Evolutionary conservation across 305 asterid genomes (phyloP).

Genomic region (Euphrasia arctica): DNA sequence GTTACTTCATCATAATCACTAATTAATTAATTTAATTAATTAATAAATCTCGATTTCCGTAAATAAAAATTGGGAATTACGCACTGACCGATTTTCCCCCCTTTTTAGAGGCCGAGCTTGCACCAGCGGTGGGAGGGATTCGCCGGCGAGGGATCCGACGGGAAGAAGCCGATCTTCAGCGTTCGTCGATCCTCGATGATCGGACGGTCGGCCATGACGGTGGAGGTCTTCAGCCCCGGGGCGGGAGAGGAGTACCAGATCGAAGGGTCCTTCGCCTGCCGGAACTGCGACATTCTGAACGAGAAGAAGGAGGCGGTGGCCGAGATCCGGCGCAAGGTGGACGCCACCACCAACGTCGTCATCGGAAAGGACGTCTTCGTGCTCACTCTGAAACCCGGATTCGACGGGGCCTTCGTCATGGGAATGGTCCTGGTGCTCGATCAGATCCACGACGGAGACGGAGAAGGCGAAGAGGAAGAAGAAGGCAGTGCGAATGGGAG

Average conservation of each 20-base stretch:
- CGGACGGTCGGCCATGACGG: slow-evolving; percentile 50
- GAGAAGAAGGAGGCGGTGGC: slow-evolving; percentile 42
- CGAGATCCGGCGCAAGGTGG: slow-evolving; percentile 59
- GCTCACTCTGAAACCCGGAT: slow-evolving; percentile 39
- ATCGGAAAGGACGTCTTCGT: slow-evolving; percentile 62
- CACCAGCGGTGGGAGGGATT: slow-evolving; percentile 81
- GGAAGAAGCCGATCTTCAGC: slow-evolving; percentile 52
- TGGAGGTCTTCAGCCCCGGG: slow-evolving; percentile 37
- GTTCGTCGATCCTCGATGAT: slow-evolving; percentile 60
- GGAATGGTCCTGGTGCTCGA: slow-evolving; percentile 63
- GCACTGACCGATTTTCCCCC: slow-evolving; percentile 19
- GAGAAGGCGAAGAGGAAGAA: slow-evolving; percentile 8
- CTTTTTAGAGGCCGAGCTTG: slow-evolving; percentile 54
- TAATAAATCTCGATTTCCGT: neutral
- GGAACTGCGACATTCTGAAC: slow-evolving; percentile 45
- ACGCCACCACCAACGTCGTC: slow-evolving; percentile 50
- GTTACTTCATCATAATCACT: slow-evolving; percentile 23
- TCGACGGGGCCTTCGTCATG: slow-evolving; percentile 69
- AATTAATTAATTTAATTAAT: neutral
- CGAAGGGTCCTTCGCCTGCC: slow-evolving; percentile 52
- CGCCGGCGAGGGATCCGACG: slow-evolving; percentile 50
- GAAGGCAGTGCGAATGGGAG: slow-evolving; percentile 16
- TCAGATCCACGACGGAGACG: slow-evolving; percentile 41
- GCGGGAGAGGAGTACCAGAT: slow-evolving; percentile 47
- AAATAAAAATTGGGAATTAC: neutral